Base-by-base conservation (phyloP, 2,329 filamentous ascomycete genomes). In the Karstenula rhodostoma region DNA sequence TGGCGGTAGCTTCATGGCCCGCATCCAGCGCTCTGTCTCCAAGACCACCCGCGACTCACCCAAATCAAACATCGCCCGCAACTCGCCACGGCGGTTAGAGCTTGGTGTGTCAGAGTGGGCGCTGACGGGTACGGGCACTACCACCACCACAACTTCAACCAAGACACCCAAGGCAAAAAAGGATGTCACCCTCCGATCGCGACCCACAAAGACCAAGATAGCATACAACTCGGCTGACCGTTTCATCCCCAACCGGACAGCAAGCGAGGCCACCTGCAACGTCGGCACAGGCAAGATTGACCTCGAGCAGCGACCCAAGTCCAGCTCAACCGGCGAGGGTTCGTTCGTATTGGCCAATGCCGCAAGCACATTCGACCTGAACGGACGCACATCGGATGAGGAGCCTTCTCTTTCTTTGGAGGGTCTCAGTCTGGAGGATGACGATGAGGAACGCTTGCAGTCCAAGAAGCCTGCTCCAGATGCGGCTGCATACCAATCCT, bases 41-140 rank as follows among this genome's bases (percentile, higher is more conserved):
- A 90, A 89, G 82, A 81, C 85, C 43, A 83, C 86, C 43, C 90
- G 91, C 53, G 91, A 95, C 76, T 97, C 94, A 2, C 93, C 94
- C 76, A 98, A 98, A 84, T 97, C 94, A 61, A 98, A 97, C 84
- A 97, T 97, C 78, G 92, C 91, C 67, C 88, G 89, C 58, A 86
- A 89, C 60, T 94, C 92, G 46, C 94, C 94, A 22, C 91, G 92
- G 73, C 92, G 91, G 78, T 86, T 98, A 42, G 94, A 98, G 79
- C 87, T 97, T 43, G 93, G 93, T 67, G 89, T 97, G 35, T 97
- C 94, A 43, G 94, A 99, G 77, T 98, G 94, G 84, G 88, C 92
- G 19, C 85, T 99, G 71, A 92, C 91, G 55, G 93, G 94, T 65
- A 96, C 94, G 57, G 93, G 92, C 22, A 73, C 67, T 23, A 61